These are phyloP conservation scores for Rutstroemia sp. DNA, from an alignment of 2,329 filamentous ascomycete genomes.

Conservation along the genomic window DNA sequence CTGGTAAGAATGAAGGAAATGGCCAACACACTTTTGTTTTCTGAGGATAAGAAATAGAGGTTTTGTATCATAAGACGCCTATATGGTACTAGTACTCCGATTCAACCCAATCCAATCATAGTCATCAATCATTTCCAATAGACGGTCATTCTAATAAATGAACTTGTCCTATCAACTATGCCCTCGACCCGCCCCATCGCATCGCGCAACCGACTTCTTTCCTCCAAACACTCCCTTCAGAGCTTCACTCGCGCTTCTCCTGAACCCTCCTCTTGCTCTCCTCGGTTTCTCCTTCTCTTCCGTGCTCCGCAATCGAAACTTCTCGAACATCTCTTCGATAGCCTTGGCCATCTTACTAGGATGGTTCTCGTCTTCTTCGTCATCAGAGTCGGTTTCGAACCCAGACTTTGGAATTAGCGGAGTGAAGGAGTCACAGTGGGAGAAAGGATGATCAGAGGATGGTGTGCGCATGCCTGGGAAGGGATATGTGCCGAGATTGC, in stretches of 20 bases:
- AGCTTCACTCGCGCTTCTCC: slow-evolving; percentile 7
- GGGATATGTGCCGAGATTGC: background rate
- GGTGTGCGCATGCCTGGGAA: background rate
- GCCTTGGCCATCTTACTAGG: slow-evolving; percentile 5
- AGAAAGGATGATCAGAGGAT: background rate
- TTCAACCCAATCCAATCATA: too few species aligned
- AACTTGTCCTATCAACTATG: too few species aligned
- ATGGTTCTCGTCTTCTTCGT: slow-evolving; percentile 5
- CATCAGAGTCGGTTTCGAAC: slow-evolving; percentile 6
- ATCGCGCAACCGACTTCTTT: background rate
- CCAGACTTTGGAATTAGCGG: slow-evolving; percentile 1
- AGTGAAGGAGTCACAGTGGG: background rate
- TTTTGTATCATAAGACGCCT: too few species aligned
- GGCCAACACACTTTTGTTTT: too few species aligned
- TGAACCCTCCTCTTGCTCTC: slow-evolving; percentile 1
- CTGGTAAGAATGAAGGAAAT: too few species aligned
- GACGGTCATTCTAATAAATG: too few species aligned
- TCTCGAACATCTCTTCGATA: slow-evolving; percentile 8
- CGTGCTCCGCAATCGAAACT: background rate
- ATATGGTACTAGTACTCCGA: too few species aligned
- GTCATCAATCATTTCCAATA: too few species aligned
- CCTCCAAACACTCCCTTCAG: slow-evolving; percentile 3
- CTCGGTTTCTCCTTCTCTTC: background rate
- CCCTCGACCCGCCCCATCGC: background rate
- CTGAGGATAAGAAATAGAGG: too few species aligned